These are phyloP conservation scores for Phalaenopsis aphrodite DNA, from an alignment of 106 monocot species.

Conservation along the genomic window DNA sequence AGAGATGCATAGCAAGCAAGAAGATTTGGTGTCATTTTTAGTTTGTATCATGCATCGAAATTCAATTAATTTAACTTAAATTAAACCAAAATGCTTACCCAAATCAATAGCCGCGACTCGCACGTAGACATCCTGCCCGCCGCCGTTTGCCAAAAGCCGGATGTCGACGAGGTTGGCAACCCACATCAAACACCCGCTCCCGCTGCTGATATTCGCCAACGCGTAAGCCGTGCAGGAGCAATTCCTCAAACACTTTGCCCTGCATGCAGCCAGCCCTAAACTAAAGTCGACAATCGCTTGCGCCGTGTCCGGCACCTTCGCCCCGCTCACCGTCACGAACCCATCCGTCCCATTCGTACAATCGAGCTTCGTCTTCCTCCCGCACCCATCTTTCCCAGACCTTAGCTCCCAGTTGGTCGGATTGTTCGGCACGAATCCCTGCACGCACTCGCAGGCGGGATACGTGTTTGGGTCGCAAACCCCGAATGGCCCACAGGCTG, in stretches of 20 bases:
- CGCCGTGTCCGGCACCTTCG: slow-evolving; percentile 30
- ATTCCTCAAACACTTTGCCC: slow-evolving; percentile 24
- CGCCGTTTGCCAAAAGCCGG: slow-evolving; percentile 1
- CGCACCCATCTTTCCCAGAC: slow-evolving; percentile 25
- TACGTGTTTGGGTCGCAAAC: slow-evolving; percentile 23
- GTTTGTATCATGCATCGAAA: no score
- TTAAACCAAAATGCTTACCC: not conserved
- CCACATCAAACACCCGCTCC: slow-evolving; percentile 43
- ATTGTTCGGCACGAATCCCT: slow-evolving; percentile 34
- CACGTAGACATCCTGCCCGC: slow-evolving; percentile 23
- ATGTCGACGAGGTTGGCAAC: slow-evolving; percentile 23
- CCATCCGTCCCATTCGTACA: slow-evolving; percentile 23
- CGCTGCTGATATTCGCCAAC: slow-evolving; percentile 6
- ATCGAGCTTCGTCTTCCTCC: slow-evolving; percentile 25
- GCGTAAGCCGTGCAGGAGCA: slow-evolving; percentile 46
- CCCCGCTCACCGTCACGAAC: slow-evolving; percentile 17
- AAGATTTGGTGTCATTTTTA: no score
- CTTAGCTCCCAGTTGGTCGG: slow-evolving; percentile 24
- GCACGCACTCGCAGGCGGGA: slow-evolving; percentile 37
- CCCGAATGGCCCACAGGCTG: slow-evolving; percentile 35
- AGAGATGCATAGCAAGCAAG: no score
- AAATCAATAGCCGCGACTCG: slow-evolving; percentile 29
- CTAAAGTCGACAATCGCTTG: not conserved
- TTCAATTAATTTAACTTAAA: no score
- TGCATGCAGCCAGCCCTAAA: not conserved